phyloP scores from a whole-genome alignment of 2,329 filamentous ascomycete species.

The Claviceps sp. region DNA sequence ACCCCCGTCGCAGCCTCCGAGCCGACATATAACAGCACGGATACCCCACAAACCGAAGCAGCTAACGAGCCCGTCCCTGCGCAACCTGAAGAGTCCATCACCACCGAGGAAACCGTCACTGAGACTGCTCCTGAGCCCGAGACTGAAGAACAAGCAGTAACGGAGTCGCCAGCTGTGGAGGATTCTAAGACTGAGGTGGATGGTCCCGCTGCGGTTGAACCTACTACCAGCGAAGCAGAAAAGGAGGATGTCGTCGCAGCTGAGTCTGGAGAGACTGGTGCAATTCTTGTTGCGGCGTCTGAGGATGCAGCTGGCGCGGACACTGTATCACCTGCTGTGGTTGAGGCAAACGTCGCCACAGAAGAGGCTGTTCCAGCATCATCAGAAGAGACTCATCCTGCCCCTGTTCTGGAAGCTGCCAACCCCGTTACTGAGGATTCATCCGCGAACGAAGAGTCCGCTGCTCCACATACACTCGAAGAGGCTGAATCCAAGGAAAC shows the following conservation, averaged over 20 bases:
- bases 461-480: neutral
- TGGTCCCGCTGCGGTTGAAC: neutral
- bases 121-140: neutral
- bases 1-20: neutral
- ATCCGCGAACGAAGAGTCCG: neutral
- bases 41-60: neutral
- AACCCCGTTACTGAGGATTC: neutral
- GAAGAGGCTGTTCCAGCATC: slow-evolving; percentile 2
- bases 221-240: neutral
- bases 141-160: neutral
- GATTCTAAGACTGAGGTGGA: neutral
- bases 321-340: neutral
- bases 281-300: neutral
- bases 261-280: neutral
- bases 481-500: neutral
- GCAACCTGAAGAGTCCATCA: neutral
- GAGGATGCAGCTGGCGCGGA: neutral
- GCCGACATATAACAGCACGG: neutral
- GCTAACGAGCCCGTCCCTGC: slow-evolving; percentile 1
- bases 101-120: neutral
- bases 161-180: neutral
- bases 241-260: neutral
- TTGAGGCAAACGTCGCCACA: slow-evolving; percentile 1
- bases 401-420: no score
- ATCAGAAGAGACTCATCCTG: neutral